These are phyloP conservation scores for Bipolaris cookei DNA, from an alignment of 2,329 filamentous ascomycete genomes.

Conservation along the genomic window DNA sequence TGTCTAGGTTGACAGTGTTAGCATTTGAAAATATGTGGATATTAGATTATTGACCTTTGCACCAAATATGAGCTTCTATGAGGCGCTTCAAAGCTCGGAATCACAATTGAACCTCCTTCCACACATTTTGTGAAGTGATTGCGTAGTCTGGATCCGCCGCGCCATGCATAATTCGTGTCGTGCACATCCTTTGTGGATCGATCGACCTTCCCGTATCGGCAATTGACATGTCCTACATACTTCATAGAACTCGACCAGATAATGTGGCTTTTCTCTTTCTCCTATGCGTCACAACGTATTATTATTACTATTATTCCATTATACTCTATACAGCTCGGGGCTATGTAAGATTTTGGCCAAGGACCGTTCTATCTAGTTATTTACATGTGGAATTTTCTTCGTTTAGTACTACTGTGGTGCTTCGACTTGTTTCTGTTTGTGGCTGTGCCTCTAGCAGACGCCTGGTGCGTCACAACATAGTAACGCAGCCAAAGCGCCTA, in stretches of 20 bases:
- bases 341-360: too few species aligned
- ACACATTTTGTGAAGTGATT: background rate
- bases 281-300: background rate
- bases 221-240: background rate
- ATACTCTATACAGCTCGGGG: too few species aligned
- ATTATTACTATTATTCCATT: too few species aligned
- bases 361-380: too few species aligned
- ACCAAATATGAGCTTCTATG: background rate
- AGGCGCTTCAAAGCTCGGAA: background rate
- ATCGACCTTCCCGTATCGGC: background rate
- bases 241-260: background rate
- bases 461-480: background rate
- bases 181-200: background rate
- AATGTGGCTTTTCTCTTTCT: background rate
- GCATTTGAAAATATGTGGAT: too few species aligned
- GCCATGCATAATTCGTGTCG: background rate
- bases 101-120: background rate
- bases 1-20: too few species aligned
- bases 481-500: background rate
- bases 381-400: too few species aligned
- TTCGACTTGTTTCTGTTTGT: too few species aligned
- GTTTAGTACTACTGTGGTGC: too few species aligned
- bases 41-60: background rate
- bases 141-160: background rate
- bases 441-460: too few species aligned